These are phyloP conservation scores for Fusarium protoensiforme DNA, from an alignment of 2,329 filamentous ascomycete species.

Conservation along the genomic window DNA sequence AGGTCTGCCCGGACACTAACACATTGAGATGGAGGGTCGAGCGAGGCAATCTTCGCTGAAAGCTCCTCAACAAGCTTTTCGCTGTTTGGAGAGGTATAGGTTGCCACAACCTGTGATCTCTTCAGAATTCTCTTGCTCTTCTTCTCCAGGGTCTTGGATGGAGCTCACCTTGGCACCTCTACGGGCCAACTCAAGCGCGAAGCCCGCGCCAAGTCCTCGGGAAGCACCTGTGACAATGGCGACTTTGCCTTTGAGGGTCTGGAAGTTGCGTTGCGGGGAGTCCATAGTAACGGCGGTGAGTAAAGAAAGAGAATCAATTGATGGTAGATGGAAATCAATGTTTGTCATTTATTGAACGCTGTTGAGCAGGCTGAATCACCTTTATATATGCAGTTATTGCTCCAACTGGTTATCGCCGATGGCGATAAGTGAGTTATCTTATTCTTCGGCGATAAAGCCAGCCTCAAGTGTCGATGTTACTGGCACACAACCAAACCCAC, in stretches of 20 bases:
- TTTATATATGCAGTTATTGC: neutral
- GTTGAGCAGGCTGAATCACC: neutral
- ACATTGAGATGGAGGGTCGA: slow-evolving; percentile 10
- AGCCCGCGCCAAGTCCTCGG: slow-evolving; percentile 22
- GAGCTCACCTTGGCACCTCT: slow-evolving; percentile 22
- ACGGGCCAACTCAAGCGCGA: slow-evolving; percentile 22
- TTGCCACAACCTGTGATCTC: slow-evolving; percentile 8
- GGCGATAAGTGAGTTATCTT: neutral
- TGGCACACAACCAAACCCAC: neutral
- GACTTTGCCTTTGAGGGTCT: slow-evolving; percentile 27
- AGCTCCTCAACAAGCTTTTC: slow-evolving; percentile 10
- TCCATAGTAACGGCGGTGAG: neutral
- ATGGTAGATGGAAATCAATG: neutral
- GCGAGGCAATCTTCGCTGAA: slow-evolving; percentile 5
- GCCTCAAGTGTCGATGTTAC: neutral
- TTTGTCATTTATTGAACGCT: neutral
- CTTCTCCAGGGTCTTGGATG: accelerated
- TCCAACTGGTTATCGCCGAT: neutral
- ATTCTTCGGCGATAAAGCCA: neutral
- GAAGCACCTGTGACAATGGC: slow-evolving; percentile 26
- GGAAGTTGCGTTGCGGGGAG: neutral
- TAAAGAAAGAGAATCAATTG: neutral
- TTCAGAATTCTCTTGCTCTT: neutral
- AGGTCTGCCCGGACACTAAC: slow-evolving; percentile 17
- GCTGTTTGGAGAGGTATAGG: slow-evolving; percentile 24